Conservation (phyloP, 2,329 filamentous ascomycete genomes). For the Knoxdaviesia capensis region DNA sequence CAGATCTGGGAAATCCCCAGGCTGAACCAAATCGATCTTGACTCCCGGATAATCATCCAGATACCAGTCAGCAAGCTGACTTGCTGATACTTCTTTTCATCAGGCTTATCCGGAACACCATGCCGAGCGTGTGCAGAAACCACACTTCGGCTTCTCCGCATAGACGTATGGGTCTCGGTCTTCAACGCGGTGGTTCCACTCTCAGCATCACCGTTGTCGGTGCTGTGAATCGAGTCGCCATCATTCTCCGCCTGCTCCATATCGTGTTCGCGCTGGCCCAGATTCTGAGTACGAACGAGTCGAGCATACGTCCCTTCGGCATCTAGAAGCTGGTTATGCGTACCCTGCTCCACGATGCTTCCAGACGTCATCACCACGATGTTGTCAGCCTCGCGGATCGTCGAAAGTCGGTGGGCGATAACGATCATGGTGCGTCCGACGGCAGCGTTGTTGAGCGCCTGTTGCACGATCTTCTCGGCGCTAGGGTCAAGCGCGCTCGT, state of each 20-base stretch:
- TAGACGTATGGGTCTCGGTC: too few relatives aligned
- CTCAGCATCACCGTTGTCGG: not conserved
- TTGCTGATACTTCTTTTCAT: conserved; percentile 4
- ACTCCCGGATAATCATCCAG: not conserved
- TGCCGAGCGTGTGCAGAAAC: too few relatives aligned
- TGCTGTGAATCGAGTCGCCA: conserved; percentile 3
- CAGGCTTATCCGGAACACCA: too few relatives aligned
- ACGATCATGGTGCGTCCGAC: conserved; percentile 42
- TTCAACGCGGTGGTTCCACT: not conserved
- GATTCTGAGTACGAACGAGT: conserved; percentile 24
- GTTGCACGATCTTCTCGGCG: conserved; percentile 30
- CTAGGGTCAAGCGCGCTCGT: conserved; percentile 35
- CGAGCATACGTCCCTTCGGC: conserved; percentile 26
- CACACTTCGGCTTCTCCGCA: too few relatives aligned
- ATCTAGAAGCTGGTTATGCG: conserved; percentile 34
- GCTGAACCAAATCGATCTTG: too few relatives aligned
- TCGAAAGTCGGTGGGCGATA: conserved; percentile 41
- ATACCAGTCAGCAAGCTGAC: conserved; percentile 11
- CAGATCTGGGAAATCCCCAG: too few relatives aligned
- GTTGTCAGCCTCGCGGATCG: conserved; percentile 39
- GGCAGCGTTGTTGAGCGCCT: conserved; percentile 31
- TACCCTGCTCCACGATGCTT: conserved; percentile 37
- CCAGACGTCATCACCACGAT: conserved; percentile 45
- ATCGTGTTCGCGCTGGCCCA: conserved; percentile 8
- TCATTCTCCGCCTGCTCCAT: conserved; percentile 5